Evolutionary conservation across 208 protist genomes (phyloP), one percentile per base, ranked within the genome.

Genomic region (Endotrypanum monterogeii): DNA sequence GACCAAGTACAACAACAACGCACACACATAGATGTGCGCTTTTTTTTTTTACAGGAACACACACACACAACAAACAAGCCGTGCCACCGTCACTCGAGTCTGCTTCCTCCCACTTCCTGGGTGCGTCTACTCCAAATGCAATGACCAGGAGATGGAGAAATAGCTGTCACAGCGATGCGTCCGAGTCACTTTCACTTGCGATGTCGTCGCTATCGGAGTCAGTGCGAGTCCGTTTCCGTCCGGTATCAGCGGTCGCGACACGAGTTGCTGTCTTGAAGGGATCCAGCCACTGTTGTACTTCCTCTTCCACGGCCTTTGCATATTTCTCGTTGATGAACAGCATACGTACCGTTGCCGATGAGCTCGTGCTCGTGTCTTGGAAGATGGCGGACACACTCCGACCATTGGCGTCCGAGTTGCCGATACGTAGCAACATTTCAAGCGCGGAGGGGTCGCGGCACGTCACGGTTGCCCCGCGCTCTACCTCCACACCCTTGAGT

Each of bases 361-460:
- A 63, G 51, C n/a, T 28, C 39, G 39, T 48, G 30, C 30, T 67
- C 16, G 35, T 71, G 25, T 51, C 69, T 37, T 80, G 76, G 41
- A 80, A 73, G 57, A 83, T 75, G 51, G 55, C 72, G 14, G 73
- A 75, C 51, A 75, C 70, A 58, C 78, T 61, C 46, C 72, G 60
- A 7, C 71, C 48, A 32, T 79, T 58, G 25, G 69, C 57, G 39
- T 84, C 70, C 3, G 54, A 58, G 57, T 66, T 78, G 70, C 75
- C 54, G n/a, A 84, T 28, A 18, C 80, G 74, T 44, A 84, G 62
- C 14, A 84, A 25, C 48, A 84, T 84, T 48, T 84, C 80, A 2
- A 79, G 67, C 30, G 80, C 75, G 23, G 80, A 74, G 7, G 74
- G 73, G 54, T 84, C 80, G 23, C 80, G 66, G 67, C 80, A 84